Evolutionary conservation across 139 green algal species (phyloP).

Genomic region (Coelastrella sp.): DNA sequence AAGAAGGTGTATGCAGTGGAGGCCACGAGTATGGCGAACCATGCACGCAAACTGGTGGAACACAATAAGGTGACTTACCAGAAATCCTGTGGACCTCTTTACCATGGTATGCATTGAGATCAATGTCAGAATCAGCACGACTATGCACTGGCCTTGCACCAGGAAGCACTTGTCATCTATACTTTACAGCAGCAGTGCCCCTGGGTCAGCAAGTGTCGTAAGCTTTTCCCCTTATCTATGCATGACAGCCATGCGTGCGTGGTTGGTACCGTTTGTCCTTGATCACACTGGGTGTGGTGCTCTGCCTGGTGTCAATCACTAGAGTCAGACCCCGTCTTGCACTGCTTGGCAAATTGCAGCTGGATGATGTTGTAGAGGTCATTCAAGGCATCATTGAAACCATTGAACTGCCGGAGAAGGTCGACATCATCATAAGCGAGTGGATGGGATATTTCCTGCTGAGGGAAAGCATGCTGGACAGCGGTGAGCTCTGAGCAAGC

Average conservation of each 20-base stretch:
- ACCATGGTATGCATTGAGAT: neutral
- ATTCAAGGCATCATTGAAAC: slow-evolving; percentile 96
- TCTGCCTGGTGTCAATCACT: neutral
- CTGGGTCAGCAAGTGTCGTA: neutral
- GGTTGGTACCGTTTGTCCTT: no score
- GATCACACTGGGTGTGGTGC: no score
- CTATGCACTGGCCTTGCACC: neutral
- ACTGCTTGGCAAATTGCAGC: slow-evolving; percentile 49
- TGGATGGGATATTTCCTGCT: slow-evolving; percentile 98
- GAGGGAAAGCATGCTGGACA: slow-evolving; percentile 97
- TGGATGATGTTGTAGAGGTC: slow-evolving; percentile 88
- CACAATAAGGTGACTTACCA: slow-evolving; percentile 76
- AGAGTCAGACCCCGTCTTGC: neutral
- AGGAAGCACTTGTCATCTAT: neutral
- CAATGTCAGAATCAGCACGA: no score
- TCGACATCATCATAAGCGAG: slow-evolving; percentile 93
- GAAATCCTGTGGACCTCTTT: neutral
- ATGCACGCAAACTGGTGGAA: slow-evolving; percentile 83
- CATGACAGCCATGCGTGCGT: neutral
- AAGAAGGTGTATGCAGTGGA: slow-evolving; percentile 96
- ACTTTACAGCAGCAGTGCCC: neutral
- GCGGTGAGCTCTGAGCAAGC: slow-evolving; percentile 59
- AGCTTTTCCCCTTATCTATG: neutral
- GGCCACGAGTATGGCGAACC: slow-evolving; percentile 93
- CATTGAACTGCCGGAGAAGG: slow-evolving; percentile 96